phyloP scores from a whole-genome alignment of 441 rosid genomes.

The Adansonia madagascariensis region DNA sequence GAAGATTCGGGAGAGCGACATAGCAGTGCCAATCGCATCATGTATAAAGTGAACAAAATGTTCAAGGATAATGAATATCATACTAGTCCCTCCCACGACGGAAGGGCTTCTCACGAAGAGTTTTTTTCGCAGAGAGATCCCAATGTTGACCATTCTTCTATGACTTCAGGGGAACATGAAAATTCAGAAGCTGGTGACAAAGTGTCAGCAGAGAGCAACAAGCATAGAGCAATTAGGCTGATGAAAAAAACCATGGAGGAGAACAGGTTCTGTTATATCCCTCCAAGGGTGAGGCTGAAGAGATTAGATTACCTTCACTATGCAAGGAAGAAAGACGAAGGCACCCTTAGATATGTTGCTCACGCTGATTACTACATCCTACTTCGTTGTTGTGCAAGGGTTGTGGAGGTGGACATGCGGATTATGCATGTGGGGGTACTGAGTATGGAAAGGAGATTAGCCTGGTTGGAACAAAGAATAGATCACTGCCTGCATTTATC shows the following conservation, averaged over 20 bases:
- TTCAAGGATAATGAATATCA: slow-evolving; percentile 18
- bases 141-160: slow-evolving; percentile 24
- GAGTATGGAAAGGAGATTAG: slow-evolving; percentile 70
- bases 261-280: slow-evolving; percentile 65
- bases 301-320: slow-evolving; percentile 68
- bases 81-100: slow-evolving; percentile 30
- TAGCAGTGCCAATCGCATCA: slow-evolving; percentile 15
- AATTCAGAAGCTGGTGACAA: slow-evolving; percentile 21
- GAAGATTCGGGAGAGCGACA: neutral
- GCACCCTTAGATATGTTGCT: slow-evolving; percentile 51
- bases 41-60: neutral
- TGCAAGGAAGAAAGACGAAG: slow-evolving; percentile 58
- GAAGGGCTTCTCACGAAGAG: slow-evolving; percentile 25
- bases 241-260: slow-evolving; percentile 69
- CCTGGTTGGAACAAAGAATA: slow-evolving; percentile 68
- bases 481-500: slow-evolving; percentile 56
- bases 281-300: slow-evolving; percentile 62
- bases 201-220: slow-evolving; percentile 32
- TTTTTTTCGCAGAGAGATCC: neutral
- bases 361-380: slow-evolving; percentile 86
- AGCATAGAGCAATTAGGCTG: slow-evolving; percentile 41
- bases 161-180: slow-evolving; percentile 29
- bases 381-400: slow-evolving; percentile 64
- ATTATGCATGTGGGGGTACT: slow-evolving; percentile 65
- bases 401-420: slow-evolving; percentile 63